Base-by-base conservation (phyloP, 2,329 filamentous ascomycete species). In the Aspergillus tanneri region DNA sequence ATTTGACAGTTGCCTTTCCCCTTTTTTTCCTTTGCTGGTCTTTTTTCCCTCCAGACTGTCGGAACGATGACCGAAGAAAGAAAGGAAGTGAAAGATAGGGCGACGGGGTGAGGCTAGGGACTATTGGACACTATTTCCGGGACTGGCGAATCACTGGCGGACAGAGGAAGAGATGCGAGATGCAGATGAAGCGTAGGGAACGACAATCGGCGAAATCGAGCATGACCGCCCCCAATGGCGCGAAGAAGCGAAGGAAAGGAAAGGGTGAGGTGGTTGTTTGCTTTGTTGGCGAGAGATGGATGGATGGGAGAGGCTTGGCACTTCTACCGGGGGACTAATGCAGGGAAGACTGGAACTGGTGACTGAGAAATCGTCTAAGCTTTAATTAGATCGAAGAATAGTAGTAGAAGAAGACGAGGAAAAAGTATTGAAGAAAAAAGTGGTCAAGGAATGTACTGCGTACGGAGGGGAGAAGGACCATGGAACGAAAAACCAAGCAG, bases 181-280 rank as follows among this genome's bases (percentile, higher is more conserved):
- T 18, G 23, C n/a, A n/a, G n/a, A 16, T 21, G 23, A 25, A 21
- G 11, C 11, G 28, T 32, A 38, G 12, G 28, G 32, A 46, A 27
- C 14, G 30, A 30, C 27, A 4, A 30, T 18, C 30, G 30, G 43
- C 43, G 42, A 41, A 49, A 42, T 46, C 32, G 41, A 53, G 34
- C 55, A 58, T 56, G 54, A 53, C 54, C 49, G 32, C 30, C 47
- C 47, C 40, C 42, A 45, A 43, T 34, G 49, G 49, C 50, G 43
- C 43, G 22, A 46, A 39, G 28, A 43, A 50, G 43, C 37, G 28
- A 43, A 32, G 32, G 18, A 32, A 38, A 24, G 28, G 44, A 44
- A 36, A 14, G 38, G 45, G 45, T 52, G 58, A 54, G 41, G 53
- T 54, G 43, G 35, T 52, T 34, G 30, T 18, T 35, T 32, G 25